These are phyloP conservation scores for Cyclotella kingstonii DNA, from an alignment of 108 stramenopile species.

Conservation along the genomic window DNA sequence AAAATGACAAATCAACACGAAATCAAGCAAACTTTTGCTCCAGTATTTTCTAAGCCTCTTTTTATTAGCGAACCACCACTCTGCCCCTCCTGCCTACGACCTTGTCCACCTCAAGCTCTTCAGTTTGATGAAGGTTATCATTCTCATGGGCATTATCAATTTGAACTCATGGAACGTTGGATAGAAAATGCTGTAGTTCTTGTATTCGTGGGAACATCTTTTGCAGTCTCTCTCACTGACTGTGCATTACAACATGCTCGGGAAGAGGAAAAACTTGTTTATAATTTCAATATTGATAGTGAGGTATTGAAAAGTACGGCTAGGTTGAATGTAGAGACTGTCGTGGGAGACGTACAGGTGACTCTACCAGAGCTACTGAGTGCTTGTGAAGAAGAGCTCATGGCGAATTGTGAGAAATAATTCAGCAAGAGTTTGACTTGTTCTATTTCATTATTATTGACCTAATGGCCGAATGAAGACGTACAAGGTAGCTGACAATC, in stretches of 20 bases:
- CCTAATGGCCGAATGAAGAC: too few species aligned
- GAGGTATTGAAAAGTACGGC: constrained; percentile 32
- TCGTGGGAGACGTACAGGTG: constrained; percentile 51
- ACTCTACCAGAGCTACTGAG: constrained; percentile 28
- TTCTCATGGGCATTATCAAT: constrained; percentile 69
- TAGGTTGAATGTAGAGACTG: constrained; percentile 57
- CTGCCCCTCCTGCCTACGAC: constrained; percentile 55
- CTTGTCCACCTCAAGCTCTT: constrained; percentile 58
- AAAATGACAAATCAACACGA: background rate
- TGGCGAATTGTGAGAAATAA: background rate
- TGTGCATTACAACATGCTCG: constrained; percentile 66
- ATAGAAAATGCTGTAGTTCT: constrained; percentile 48
- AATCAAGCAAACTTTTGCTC: background rate
- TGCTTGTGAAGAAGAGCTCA: constrained; percentile 9
- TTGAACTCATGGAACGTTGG: constrained; percentile 62
- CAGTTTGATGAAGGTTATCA: constrained; percentile 81
- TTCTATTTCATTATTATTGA: too few species aligned
- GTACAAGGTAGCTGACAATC: background rate
- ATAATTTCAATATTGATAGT: constrained; percentile 60
- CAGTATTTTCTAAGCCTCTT: background rate
- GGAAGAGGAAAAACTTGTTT: constrained; percentile 34
- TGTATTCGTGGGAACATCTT: constrained; percentile 68
- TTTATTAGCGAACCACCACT: constrained; percentile 38
- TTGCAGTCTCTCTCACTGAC: constrained; percentile 55
- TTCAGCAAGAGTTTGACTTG: too few species aligned